Percentiles rank a stretch among this genome's conserved stretches.
phyloP scores from a whole-genome alignment of 2,329 filamentous ascomycete genomes.

The Blastomyces parvus region DNA sequence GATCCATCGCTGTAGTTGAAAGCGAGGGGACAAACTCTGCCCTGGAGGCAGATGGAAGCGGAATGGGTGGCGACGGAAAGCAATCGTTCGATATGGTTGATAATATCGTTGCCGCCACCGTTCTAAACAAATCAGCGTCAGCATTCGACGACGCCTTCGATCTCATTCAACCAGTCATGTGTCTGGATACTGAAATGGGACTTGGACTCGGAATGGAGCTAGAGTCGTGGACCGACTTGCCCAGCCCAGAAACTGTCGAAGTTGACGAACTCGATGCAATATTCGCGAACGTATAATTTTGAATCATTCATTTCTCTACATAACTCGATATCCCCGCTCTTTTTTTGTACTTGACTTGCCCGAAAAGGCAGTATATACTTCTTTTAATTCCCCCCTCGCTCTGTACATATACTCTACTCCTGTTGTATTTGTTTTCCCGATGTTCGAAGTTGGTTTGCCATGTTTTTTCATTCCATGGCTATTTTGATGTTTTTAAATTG shows the following conservation, averaged over 20 bases:
- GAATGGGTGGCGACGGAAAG: slow-evolving; percentile 18
- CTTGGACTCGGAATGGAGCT: slow-evolving; percentile 34
- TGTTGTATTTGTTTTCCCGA: not conserved
- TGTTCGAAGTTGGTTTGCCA: not conserved
- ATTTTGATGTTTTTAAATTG: not conserved
- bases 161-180: slow-evolving; percentile 19
- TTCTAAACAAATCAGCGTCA: not conserved
- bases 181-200: slow-evolving; percentile 33
- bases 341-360: not conserved
- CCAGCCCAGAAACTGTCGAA: slow-evolving; percentile 78
- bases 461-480: not conserved
- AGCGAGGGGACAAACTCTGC: slow-evolving; percentile 36
- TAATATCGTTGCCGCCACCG: not conserved
- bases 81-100: slow-evolving; percentile 4
- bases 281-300: slow-evolving; percentile 59
- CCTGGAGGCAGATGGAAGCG: slow-evolving; percentile 30
- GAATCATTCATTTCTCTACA: not conserved
- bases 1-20: slow-evolving; percentile 24
- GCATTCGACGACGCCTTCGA: slow-evolving; percentile 13
- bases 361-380: not conserved
- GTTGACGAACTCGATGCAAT: slow-evolving; percentile 87
- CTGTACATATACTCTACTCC: slow-evolving; percentile 13
- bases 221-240: slow-evolving; percentile 51
- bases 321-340: slow-evolving; percentile 1
- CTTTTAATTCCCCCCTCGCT: slow-evolving; percentile 5